Evolutionary conservation across 2,329 filamentous ascomycete genomes (phyloP), one percentile per base, ranked within the genome.

Genomic region (Sporothrix phasma): DNA sequence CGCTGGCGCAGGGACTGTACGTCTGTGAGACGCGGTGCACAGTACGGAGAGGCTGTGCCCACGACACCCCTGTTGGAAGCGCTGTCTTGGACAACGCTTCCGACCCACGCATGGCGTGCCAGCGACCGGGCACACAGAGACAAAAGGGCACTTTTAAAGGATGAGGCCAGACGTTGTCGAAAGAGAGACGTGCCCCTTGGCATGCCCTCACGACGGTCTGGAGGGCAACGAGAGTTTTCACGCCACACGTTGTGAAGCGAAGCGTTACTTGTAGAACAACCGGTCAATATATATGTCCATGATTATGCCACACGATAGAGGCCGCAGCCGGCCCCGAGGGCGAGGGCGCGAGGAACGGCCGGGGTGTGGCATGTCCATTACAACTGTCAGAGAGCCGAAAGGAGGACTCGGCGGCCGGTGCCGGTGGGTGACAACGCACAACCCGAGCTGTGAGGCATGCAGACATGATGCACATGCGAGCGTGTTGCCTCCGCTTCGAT

Each of bases 351-450:
- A 53, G 49, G 49, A 53, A 29, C n/a, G 51, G 31, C 29, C 31
- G 49, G 49, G 51, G 31, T 22, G 7, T 54, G 51, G 11, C 51
- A 39, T 17, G 39, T 54, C n/a, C 39, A 31, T 54, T 31, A 24
- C 31, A 54, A n/a, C n/a, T 54, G 51, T 54, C 51, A 24, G 51
- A 54, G 31, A 54, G 47, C 26, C n/a, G 47, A 51, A 51, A n/a
- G 13, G 37, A 53, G 49, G 31, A 54, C 24, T 54, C 51, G 31
- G 31, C 31, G 11, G n/a, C 34, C 31, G 19, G 24, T 54, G 51
- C n/a, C n/a, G n/a, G n/a, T n/a, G n/a, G n/a, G 51, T 56, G 51
- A 39, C 51, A 39, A 24, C 29, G 31, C 51, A 56, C 51, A 39
- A 17, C 10, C n/a, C 39, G 51, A 56, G 51, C 37, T 22, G n/a